phyloP scores from a whole-genome alignment of 73 alveolate species.

The Paraurostyla sp. region DNA sequence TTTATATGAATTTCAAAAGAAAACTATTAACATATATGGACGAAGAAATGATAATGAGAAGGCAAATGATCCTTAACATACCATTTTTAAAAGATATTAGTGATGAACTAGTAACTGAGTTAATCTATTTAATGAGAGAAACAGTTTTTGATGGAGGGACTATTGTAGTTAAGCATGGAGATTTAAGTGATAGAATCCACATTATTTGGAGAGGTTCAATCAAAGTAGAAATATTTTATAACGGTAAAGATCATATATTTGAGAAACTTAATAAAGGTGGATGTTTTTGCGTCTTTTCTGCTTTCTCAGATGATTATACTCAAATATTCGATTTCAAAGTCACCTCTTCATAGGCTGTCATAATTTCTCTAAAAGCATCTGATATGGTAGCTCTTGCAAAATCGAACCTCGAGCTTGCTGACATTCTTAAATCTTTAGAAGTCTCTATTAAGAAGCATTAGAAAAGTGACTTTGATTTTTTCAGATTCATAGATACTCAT shows the following conservation, averaged over 20 bases:
- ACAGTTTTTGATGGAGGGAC: conserved; percentile 27
- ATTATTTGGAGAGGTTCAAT: conserved; percentile 38
- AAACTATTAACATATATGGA: background rate
- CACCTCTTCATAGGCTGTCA: background rate
- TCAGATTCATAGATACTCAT: conserved; percentile 3
- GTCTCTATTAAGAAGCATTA: conserved; percentile 23
- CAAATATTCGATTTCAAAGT: conserved; percentile 42
- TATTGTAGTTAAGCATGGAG: conserved; percentile 28
- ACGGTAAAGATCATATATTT: conserved; percentile 20
- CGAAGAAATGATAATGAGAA: conserved; percentile 35
- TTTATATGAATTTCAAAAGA: conserved; percentile 5
- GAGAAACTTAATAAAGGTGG: conserved; percentile 35
- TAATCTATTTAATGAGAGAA: conserved; percentile 18
- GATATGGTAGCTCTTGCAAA: conserved; percentile 22
- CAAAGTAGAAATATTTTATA: background rate
- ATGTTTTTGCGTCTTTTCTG: conserved; percentile 45
- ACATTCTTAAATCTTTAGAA: conserved; percentile 17
- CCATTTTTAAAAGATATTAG: conserved; percentile 34
- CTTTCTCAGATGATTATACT: conserved; percentile 48
- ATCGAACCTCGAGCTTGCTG: conserved; percentile 17
- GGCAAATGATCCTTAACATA: background rate
- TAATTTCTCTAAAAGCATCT: conserved; percentile 29
- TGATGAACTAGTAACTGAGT: conserved; percentile 25
- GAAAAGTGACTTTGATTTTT: conserved; percentile 52
- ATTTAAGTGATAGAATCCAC: conserved; percentile 40